phyloP scores from a whole-genome alignment of 805 yeast species.

The Candida nemodendra region DNA sequence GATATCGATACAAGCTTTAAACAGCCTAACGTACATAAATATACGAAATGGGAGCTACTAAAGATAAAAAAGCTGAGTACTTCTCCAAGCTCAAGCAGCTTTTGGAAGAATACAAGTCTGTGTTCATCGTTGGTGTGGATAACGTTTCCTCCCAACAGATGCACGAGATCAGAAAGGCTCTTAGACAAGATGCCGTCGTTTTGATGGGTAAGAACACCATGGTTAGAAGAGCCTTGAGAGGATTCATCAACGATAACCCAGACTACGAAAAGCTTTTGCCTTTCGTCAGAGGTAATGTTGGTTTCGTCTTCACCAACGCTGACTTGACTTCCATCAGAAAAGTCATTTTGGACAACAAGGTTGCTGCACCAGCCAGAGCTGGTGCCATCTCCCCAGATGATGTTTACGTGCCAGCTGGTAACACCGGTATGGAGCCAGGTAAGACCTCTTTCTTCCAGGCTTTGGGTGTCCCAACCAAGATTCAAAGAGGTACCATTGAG shows the following conservation, averaged over 20 bases:
- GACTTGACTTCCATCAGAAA: constrained; percentile 94
- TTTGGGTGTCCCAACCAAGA: constrained; percentile 99
- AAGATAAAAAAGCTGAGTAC: constrained; percentile 96
- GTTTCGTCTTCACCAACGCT: constrained; percentile 98
- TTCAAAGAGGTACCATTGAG: constrained; percentile 99
- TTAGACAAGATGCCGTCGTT: constrained; percentile 93
- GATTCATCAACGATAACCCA: constrained; percentile 89
- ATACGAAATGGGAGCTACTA: constrained; percentile 99
- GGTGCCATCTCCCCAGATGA: constrained; percentile 99
- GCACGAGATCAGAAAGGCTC: constrained; percentile 98
- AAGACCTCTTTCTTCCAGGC: constrained; percentile 99
- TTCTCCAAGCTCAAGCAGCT: constrained; percentile 92
- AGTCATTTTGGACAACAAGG: constrained; percentile 83
- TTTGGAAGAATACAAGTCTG: constrained; percentile 94
- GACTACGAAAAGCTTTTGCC: constrained; percentile 95
- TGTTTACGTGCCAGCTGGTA: constrained; percentile 97
- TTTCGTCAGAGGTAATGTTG: constrained; percentile 95
- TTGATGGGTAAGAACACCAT: constrained; percentile 99
- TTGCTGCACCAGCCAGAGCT: constrained; percentile 99
- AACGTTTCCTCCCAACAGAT: constrained; percentile 99
- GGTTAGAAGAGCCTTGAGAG: constrained; percentile 99
- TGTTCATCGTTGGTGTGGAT: constrained; percentile 99
- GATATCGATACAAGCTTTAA: constrained; percentile 81
- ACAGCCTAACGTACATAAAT: constrained; percentile 72
- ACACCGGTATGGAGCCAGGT: constrained; percentile 99